phyloP scores from a whole-genome alignment of 2,329 filamentous ascomycete genomes.

The Elsinoe arachidis region DNA sequence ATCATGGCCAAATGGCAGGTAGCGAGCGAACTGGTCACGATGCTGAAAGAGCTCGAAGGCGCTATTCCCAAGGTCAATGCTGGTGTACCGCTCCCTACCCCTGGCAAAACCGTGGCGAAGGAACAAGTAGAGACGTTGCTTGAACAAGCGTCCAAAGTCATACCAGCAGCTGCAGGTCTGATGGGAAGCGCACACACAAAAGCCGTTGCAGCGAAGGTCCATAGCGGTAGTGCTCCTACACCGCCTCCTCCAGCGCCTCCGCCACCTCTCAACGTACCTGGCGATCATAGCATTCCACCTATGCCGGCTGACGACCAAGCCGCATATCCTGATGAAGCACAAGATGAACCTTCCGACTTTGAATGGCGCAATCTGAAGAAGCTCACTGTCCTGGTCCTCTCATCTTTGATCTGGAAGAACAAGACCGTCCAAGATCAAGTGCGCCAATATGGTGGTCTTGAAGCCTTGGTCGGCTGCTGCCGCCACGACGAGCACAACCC shows the following conservation, averaged over 20 bases:
- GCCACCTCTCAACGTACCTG: neutral
- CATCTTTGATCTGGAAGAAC: conserved; percentile 80
- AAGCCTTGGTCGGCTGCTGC: conserved; percentile 81
- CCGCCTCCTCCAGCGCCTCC: conserved; percentile 9
- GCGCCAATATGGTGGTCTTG: conserved; percentile 73
- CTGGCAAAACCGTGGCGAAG: neutral
- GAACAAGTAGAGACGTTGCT: neutral
- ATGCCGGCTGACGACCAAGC: conserved; percentile 27
- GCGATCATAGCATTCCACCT: conserved; percentile 1
- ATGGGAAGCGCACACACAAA: neutral
- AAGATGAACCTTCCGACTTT: conserved; percentile 57
- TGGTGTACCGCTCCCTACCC: conserved; percentile 20
- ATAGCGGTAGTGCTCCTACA: neutral
- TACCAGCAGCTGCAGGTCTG: conserved; percentile 4
- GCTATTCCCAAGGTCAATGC: conserved; percentile 72
- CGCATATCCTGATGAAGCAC: conserved; percentile 36
- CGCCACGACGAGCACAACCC: conserved; percentile 88
- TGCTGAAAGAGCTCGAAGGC: conserved; percentile 78
- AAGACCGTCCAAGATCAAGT: conserved; percentile 81
- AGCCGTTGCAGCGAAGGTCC: neutral
- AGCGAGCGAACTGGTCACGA: conserved; percentile 75
- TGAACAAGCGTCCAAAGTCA: neutral
- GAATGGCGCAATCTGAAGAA: conserved; percentile 83
- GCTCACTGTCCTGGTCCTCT: conserved; percentile 82
- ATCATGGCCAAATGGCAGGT: conserved; percentile 89